Base-by-base conservation (phyloP, 2,329 filamentous ascomycete species). In the Ophiocordyceps camponoti-saundersi region DNA sequence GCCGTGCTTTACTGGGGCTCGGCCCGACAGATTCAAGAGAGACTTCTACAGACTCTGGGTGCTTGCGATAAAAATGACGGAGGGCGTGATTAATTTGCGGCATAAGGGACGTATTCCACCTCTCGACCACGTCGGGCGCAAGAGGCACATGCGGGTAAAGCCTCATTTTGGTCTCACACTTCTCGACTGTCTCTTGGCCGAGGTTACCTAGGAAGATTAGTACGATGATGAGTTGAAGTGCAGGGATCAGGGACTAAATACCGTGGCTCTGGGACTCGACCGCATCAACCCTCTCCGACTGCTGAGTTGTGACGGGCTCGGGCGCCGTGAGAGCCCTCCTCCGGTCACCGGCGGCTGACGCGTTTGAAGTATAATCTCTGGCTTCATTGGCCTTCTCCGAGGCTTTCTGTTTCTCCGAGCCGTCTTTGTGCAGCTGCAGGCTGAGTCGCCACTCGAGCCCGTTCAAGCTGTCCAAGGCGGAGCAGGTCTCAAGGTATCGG, bases 1-100 rank as follows among this genome's bases (percentile, higher is more conserved):
- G 83, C 47, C 72, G 75, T 0, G 80, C 79, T 47, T 73, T 77
- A 34, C 78, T 70, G 6, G 77, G 71, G 3, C 77, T 79, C 46
- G 83, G 79, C 18, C 85, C 85, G 40, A 88, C 78, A 1, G 79
- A 82, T 50, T 86, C 79, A 1, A 90, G 73, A 11, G 82, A 83
- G 40, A 90, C 86, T 55, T 85, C 84, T 32, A 86, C 78, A 0
- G 83, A 85, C 58, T 90, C 85, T 0, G 79, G 74, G 45, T 85
- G 74, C 53, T 84, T 84, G 52, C 75, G 75, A 55, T 88, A 80
- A 49, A 85, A 85, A 45, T 77, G 73, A 21, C 79, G 75, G 16
- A 88, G 70, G 1, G 85, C 76, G 18, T 77, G 70, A 57, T 86
- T 84, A 50, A 90, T 75, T 50, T 85, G 79, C 2, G 81, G 80